These are phyloP conservation scores for Rossbeevera mucosa DNA, from an alignment of 768 basidiomycete genomes.

Conservation along the genomic window DNA sequence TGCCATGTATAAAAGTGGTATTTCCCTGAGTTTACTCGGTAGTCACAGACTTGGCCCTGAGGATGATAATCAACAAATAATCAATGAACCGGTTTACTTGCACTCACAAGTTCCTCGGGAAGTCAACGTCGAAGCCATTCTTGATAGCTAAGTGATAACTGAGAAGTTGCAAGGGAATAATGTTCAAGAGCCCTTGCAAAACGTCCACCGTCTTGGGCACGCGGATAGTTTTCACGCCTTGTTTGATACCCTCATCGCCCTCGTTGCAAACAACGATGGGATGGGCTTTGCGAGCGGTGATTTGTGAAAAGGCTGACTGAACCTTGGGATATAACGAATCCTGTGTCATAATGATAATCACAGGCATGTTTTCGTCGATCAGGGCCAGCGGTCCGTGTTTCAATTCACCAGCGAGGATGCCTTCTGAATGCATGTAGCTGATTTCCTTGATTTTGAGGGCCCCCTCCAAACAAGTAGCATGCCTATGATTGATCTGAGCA, in stretches of 20 bases:
- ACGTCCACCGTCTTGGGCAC: conserved; percentile 94
- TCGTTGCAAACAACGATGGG: conserved; percentile 96
- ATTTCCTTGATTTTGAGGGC: conserved; percentile 99
- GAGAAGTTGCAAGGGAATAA: conserved; percentile 92
- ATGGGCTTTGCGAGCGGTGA: conserved; percentile 94
- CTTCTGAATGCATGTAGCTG: conserved; percentile 62
- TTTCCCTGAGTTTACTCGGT: conserved; percentile 46
- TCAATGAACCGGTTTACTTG: not conserved
- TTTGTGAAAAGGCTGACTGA: conserved; percentile 92
- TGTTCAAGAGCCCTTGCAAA: conserved; percentile 92
- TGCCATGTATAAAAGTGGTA: not conserved
- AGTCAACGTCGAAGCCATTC: conserved; percentile 97
- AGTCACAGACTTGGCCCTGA: conserved; percentile 74
- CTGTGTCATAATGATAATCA: conserved; percentile 99
- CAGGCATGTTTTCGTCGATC: conserved; percentile 97
- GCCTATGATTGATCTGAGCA: conserved; percentile 35
- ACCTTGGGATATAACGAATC: conserved; percentile 99
- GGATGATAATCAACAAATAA: conserved; percentile 9
- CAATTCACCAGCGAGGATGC: conserved; percentile 95
- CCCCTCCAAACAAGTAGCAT: conserved; percentile 96
- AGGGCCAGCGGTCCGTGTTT: conserved; percentile 98
- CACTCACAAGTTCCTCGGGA: conserved; percentile 90
- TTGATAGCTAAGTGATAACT: conserved; percentile 95
- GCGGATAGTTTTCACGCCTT: conserved; percentile 80
- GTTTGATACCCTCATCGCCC: conserved; percentile 73